These are phyloP conservation scores for Macadamia tetraphylla DNA, from an alignment of 164 flowering plant species.

Conservation along the genomic window DNA sequence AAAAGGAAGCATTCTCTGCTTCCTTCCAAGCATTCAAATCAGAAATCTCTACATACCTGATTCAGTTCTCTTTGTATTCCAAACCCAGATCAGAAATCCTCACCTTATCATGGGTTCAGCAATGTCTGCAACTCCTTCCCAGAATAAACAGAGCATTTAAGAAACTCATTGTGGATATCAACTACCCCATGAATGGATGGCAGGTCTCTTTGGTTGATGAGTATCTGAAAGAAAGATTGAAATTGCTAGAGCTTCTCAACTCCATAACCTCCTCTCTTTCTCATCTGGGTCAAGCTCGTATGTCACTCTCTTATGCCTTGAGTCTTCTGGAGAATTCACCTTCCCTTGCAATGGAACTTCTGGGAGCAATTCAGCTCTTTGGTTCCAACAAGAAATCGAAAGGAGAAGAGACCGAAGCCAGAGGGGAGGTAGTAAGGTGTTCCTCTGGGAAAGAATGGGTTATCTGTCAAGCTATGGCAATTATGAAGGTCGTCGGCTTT, in stretches of 20 bases:
- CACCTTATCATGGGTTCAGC: constrained; percentile 27
- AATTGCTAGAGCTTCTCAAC: constrained; percentile 36
- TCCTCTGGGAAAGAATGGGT: constrained; percentile 23
- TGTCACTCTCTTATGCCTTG: constrained; percentile 31
- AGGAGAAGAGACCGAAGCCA: not conserved
- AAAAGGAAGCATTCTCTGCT: constrained; percentile 19
- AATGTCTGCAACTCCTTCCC: constrained; percentile 28
- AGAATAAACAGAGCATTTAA: constrained; percentile 36
- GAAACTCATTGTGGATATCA: constrained; percentile 36
- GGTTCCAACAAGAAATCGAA: constrained; percentile 10
- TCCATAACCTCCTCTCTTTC: constrained; percentile 35
- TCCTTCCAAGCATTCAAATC: constrained; percentile 33
- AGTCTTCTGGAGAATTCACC: constrained; percentile 23
- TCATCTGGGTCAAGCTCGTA: constrained; percentile 35
- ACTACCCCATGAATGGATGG: constrained; percentile 45
- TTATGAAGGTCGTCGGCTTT: constrained; percentile 23
- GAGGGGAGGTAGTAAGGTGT: constrained; percentile 1
- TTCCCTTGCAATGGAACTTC: constrained; percentile 13
- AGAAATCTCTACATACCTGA: constrained; percentile 23
- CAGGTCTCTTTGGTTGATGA: constrained; percentile 25
- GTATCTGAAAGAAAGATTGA: constrained; percentile 37
- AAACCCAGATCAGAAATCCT: constrained; percentile 17
- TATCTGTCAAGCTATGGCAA: constrained; percentile 32
- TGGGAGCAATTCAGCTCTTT: constrained; percentile 19
- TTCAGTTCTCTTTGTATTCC: constrained; percentile 12